Percentiles rank a stretch among this genome's conserved stretches.
Conservation (phyloP, 441 rosid species). For the Populus hybrid region DNA sequence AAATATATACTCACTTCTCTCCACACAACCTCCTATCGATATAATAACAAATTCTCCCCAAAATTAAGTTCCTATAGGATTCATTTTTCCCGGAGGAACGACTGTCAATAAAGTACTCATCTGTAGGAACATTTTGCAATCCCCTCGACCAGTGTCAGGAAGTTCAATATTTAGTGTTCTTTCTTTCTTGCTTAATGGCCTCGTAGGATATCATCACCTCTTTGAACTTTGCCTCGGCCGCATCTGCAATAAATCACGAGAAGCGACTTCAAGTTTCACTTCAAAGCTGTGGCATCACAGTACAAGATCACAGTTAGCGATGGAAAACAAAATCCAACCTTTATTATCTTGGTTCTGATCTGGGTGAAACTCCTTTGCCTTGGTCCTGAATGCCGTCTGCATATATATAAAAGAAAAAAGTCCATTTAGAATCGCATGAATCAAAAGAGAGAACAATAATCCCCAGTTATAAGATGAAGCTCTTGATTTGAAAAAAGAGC, state of each 20-base stretch:
- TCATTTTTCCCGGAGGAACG: not conserved
- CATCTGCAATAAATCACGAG: constrained; percentile 43
- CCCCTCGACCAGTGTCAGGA: not conserved
- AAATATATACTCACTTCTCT: not conserved
- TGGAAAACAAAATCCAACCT: constrained; percentile 36
- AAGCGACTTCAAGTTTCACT: not conserved
- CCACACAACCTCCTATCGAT: not conserved
- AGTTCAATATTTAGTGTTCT: constrained; percentile 35
- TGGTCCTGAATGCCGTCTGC: constrained; percentile 85
- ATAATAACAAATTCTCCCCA: not conserved
- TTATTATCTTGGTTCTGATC: constrained; percentile 90
- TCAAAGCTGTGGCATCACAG: not conserved
- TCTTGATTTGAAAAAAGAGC: not conserved
- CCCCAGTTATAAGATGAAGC: not conserved
- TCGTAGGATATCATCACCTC: constrained; percentile 89
- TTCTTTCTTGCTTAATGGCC: constrained; percentile 78
- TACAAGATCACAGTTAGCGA: not conserved
- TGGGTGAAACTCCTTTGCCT: constrained; percentile 90
- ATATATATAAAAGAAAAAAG: constrained; percentile 6
- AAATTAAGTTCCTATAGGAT: not conserved
- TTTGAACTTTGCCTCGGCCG: constrained; percentile 76
- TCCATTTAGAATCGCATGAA: not conserved
- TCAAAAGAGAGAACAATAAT: not conserved
- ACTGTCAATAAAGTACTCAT: not conserved
- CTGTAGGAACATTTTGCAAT: not conserved